Evolutionary conservation across 1,284 basidiomycete species (phyloP).

Genomic region (Anthracocystis panici-leucophaei): DNA sequence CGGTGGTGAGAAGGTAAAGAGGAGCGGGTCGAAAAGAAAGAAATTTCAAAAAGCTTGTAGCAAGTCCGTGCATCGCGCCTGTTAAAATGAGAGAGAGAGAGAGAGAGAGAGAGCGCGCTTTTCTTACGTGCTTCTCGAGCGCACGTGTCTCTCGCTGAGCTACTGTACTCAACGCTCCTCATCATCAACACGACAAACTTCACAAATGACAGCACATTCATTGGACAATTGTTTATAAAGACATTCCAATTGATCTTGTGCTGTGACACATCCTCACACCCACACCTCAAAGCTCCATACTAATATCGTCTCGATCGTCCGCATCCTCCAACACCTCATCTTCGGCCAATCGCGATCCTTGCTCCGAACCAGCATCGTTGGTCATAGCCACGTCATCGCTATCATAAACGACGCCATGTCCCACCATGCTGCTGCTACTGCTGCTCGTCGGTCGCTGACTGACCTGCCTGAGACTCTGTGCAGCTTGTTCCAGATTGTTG

Average conservation of each 20-base stretch:
- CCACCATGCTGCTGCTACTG: slow-evolving; percentile 11
- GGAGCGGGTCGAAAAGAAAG: neutral
- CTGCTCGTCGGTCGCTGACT: slow-evolving; percentile 23
- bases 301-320: slow-evolving; percentile 36
- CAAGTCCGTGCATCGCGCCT: neutral
- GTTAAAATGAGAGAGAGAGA: too few species aligned
- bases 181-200: neutral
- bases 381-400: slow-evolving; percentile 38
- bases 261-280: too few species aligned
- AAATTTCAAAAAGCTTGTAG: neutral
- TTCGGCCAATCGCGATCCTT: slow-evolving; percentile 22
- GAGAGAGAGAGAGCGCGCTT: too few species aligned
- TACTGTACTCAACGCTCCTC: neutral
- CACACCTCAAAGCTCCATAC: slow-evolving; percentile 34
- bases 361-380: slow-evolving; percentile 28
- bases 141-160: slow-evolving; percentile 1
- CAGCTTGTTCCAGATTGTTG: slow-evolving; percentile 32
- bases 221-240: neutral
- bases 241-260: neutral
- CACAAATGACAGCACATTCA: neutral
- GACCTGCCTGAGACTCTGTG: slow-evolving; percentile 20
- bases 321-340: slow-evolving; percentile 31
- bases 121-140: neutral
- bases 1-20: neutral
- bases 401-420: slow-evolving; percentile 1